Evolutionary conservation across 192 early-diverging fungal genomes (phyloP), one percentile per base, ranked within the genome.

Genomic region (Backusella luteola): DNA sequence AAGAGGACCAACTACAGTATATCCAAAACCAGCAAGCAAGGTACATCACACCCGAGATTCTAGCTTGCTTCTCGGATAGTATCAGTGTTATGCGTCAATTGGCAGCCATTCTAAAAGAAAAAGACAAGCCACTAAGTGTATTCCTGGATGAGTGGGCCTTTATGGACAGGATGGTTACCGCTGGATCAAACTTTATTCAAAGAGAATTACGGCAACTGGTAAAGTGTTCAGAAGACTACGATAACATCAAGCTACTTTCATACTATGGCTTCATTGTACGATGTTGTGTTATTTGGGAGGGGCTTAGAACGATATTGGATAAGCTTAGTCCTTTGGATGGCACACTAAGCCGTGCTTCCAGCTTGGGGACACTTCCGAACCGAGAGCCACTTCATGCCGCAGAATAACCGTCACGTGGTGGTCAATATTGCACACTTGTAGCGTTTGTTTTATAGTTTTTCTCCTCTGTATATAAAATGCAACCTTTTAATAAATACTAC

Each of bases 401-500:
- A 63, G 56, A 63, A 26, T 63, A 63, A 63, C 7, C 12, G 21
- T 63, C 56, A 63, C 21, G 46, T 49, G 46, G 56, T 39, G 23
- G 56, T 63, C 32, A 32, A 32, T 32, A 32, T 32, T 32, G 23
- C 0, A 3, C 7, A 23, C n/a, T 21, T 56, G 19, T 23, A 4
- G 11, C 8, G 8, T 23, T 59, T 26, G 56, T 63, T 26, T 26
- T 63, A 56, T 12, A 29, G 21, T 29, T 29, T 23, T 59, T 26
- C 26, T 29, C 6, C 5, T 19, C 19, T 49, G 3, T 59, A n/a
- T 59, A 59, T 32, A 26, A 23, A 67, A 90, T 85, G 88, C 88
- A 84, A 81, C 86, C 77, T 32, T 87, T 89, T 69, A 94, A 94
- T 84, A 94, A 94, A 79, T 94, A 94, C 67, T 94, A 93, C 73